Evolutionary conservation across 164 flowering plant species (phyloP), one percentile per base, ranked within the genome.

Genomic region (Liriodendron chinense): DNA sequence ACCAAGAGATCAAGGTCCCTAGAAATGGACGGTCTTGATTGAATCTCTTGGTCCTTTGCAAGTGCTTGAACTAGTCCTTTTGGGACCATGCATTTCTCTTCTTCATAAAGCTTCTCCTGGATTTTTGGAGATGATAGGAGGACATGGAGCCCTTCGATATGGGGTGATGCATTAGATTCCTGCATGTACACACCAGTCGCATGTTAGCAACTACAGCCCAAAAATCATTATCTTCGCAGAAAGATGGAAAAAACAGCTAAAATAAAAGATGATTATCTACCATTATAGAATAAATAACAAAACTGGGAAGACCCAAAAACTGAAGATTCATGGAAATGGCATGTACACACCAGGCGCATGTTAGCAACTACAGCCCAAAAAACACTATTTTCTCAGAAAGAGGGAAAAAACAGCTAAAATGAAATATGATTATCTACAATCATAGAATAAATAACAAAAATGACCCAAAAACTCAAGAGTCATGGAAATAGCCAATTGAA

Each of bases 81-180:
- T 9, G 93, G 86, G 69, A 86, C 87, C 81, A 92, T 73, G 75
- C 97, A 92, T 66, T 85, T 87, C 76, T 87, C 90, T 47, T 80
- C 85, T 2, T 66, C 67, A 73, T 81, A 90, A 20, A 92, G 78
- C 85, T 85, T 92, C 85, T 89, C 94, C 80, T 92, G 92, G 48
- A 89, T 69, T 18, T 24, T 69, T 59, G 84, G 61, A 25, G 91
- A 91, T 59, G 71, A 78, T 47, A 85, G 72, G 34, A 89, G 75
- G 12, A 59, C 65, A 62, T 76, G 78, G 1, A 86, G 77, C 7
- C 83, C 83, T 74, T 68, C 63, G 25, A 56, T 47, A 14, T 68
- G 49, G 10, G 59, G 2, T 73, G 28, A 0, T 34, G 5, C 43
- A 0, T 34, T 34, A 34, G 43, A 34, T 34, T 34, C 43, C 43